Conservation (phyloP, 1,284 basidiomycete genomes). For the Violaceomyces palustris region DNA sequence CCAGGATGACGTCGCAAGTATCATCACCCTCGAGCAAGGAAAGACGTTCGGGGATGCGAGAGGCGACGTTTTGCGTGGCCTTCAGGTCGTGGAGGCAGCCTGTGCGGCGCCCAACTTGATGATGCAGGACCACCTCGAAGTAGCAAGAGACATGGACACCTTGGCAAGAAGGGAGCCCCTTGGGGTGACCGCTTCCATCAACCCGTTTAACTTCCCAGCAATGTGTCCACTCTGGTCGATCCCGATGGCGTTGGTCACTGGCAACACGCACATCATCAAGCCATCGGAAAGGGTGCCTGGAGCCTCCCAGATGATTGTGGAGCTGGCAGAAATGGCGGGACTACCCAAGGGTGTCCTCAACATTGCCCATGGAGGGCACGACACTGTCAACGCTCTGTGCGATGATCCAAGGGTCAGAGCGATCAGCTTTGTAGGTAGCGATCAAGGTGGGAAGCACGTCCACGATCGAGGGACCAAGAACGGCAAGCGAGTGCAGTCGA, state of each 20-base stretch:
- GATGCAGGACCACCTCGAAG: conserved; percentile 85
- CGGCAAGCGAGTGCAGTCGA: conserved; percentile 92
- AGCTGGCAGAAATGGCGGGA: conserved; percentile 79
- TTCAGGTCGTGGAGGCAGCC: conserved; percentile 90
- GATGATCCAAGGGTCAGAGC: conserved; percentile 86
- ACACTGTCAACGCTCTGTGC: conserved; percentile 89
- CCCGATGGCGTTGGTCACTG: conserved; percentile 67
- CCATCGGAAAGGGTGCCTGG: conserved; percentile 95
- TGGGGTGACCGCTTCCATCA: conserved; percentile 43
- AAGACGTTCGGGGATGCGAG: conserved; percentile 69
- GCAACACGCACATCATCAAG: conserved; percentile 90
- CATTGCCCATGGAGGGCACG: conserved; percentile 76
- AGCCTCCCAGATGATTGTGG: conserved; percentile 94
- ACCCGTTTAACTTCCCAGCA: conserved; percentile 57
- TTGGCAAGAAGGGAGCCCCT: conserved; percentile 72
- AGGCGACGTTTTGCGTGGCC: conserved; percentile 85
- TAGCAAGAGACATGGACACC: conserved; percentile 94
- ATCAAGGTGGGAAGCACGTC: conserved; percentile 87
- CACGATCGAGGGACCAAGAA: conserved; percentile 70
- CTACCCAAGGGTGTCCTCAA: conserved; percentile 53
- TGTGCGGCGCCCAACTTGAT: conserved; percentile 76
- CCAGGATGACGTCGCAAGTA: conserved; percentile 54
- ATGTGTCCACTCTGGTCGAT: conserved; percentile 89
- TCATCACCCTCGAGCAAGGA: conserved; percentile 50
- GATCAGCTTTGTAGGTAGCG: conserved; percentile 95